Conservation (phyloP, 345 rosid species). For the Angophora floribunda region DNA sequence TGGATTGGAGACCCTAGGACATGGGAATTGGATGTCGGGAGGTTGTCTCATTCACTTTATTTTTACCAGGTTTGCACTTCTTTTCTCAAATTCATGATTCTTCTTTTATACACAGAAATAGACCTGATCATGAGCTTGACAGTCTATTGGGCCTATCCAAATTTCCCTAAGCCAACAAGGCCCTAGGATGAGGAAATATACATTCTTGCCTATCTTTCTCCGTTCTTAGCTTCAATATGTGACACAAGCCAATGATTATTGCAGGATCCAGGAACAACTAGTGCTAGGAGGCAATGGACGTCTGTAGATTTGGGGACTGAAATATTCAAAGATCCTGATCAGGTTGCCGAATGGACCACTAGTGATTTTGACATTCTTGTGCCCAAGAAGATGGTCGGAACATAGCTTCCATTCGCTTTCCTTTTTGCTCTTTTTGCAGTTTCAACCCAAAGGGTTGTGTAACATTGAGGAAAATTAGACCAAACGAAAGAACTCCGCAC, state of each 20-base stretch:
- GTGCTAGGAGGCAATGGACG: constrained; percentile 58
- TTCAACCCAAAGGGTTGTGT: constrained; percentile 5
- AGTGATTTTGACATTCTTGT: constrained; percentile 48
- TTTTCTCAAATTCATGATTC: neutral
- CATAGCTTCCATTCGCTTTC: neutral
- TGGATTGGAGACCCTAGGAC: constrained; percentile 56
- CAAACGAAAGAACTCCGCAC: neutral
- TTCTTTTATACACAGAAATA: neutral
- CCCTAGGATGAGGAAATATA: neutral
- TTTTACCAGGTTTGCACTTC: constrained; percentile 46
- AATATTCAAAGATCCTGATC: constrained; percentile 32
- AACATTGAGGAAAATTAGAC: neutral
- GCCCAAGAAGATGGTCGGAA: constrained; percentile 2
- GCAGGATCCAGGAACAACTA: constrained; percentile 50
- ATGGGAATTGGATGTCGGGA: constrained; percentile 63
- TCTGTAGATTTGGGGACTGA: constrained; percentile 62
- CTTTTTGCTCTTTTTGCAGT: neutral
- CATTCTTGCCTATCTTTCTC: neutral
- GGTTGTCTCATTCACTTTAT: constrained; percentile 46
- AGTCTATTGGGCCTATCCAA: accelerated
- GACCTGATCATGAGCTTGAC: neutral
- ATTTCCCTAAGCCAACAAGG: neutral
- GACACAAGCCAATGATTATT: neutral
- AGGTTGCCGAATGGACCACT: constrained; percentile 50
- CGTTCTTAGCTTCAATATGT: no score